A percentile compares a stretch with the other conserved stretches of the same genome.
These are phyloP conservation scores for Candida maltosa DNA, from an alignment of 805 yeast species.

Conservation along the genomic window DNA sequence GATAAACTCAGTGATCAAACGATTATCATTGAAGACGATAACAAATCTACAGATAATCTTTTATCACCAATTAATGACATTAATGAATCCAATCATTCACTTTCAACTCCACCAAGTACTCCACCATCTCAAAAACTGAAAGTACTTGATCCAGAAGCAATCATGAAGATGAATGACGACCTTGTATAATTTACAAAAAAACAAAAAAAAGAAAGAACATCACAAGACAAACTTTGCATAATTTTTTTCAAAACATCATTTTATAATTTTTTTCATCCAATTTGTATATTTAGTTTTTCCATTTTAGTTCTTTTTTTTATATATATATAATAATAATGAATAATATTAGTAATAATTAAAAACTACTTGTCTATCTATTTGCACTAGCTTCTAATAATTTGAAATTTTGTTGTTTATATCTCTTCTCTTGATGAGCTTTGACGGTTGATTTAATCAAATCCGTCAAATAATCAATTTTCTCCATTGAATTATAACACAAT, in stretches of 20 bases:
- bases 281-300: neutral
- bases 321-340: no score
- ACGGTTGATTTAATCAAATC: constrained; percentile 56
- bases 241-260: neutral
- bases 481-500: constrained; percentile 64
- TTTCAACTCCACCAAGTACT: neutral
- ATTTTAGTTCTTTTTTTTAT: neutral
- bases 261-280: neutral
- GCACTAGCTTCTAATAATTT: constrained; percentile 36
- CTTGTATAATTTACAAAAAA: neutral
- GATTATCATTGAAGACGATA: neutral
- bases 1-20: constrained; percentile 12
- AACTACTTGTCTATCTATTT: constrained; percentile 14
- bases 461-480: constrained; percentile 61
- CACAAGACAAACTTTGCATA: neutral
- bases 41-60: neutral
- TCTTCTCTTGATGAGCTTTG: constrained; percentile 48
- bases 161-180: neutral
- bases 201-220: neutral
- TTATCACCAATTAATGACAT: neutral
- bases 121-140: neutral
- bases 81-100: neutral
- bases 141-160: no score
- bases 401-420: constrained; percentile 37
- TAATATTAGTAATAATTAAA: no score